Percentiles rank a stretch among this genome's conserved stretches.
phyloP scores from a whole-genome alignment of 1,284 basidiomycete genomes.

The Trichosporon inkin region DNA sequence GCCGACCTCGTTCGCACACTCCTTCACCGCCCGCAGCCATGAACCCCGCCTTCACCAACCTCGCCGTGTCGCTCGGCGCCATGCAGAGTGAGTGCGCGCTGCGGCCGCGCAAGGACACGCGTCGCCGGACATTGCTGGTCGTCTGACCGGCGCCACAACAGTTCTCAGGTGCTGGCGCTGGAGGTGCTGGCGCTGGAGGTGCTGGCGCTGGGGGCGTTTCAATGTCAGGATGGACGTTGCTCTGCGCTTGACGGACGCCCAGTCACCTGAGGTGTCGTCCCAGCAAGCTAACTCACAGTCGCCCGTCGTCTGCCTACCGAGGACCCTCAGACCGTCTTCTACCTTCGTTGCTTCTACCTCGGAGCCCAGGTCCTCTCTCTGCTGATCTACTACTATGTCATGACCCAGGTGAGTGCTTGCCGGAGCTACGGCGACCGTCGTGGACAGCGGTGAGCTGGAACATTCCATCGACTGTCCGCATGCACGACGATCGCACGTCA shows the following conservation, averaged over 20 bases:
- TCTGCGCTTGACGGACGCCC: not conserved
- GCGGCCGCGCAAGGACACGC: not conserved
- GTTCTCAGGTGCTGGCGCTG: no score
- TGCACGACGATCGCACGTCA: not conserved
- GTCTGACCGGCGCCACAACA: not conserved
- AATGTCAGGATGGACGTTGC: not conserved
- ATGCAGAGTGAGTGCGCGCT: slow-evolving; percentile 68
- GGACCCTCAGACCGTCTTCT: slow-evolving; percentile 20
- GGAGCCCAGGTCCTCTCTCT: slow-evolving; percentile 21
- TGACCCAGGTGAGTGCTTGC: slow-evolving; percentile 15
- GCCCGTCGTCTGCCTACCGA: slow-evolving; percentile 25
- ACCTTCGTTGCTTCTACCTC: slow-evolving; percentile 22
- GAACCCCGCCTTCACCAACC: slow-evolving; percentile 57
- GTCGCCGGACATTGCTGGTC: not conserved
- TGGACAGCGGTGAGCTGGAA: not conserved
- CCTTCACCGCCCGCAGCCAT: slow-evolving; percentile 20
- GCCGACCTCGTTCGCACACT: slow-evolving; percentile 3
- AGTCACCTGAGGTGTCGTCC: no score
- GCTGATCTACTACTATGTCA: slow-evolving; percentile 23
- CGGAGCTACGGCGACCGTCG: no score
- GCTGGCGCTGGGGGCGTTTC: no score
- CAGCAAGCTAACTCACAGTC: slow-evolving; percentile 12
- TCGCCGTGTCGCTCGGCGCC: slow-evolving; percentile 79
- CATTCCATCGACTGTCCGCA: not conserved
- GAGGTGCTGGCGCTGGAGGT: no score